Percentiles rank a stretch among this genome's conserved stretches.
Conservation (phyloP, 768 basidiomycete genomes). For the Rhizopogon vesiculosus region DNA sequence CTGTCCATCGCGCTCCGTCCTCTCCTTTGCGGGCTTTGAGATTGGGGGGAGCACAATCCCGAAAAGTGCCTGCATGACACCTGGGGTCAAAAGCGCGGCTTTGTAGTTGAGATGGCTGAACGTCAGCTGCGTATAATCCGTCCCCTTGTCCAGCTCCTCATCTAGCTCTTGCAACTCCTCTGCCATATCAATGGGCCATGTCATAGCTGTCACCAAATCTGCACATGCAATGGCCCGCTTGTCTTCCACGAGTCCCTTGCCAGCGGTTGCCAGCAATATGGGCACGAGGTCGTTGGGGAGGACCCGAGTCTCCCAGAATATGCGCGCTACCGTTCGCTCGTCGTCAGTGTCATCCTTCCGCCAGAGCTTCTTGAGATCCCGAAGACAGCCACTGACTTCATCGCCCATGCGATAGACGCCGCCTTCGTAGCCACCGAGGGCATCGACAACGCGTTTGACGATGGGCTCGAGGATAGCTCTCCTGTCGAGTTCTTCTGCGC, state of each 20-base stretch:
- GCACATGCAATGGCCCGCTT: slow-evolving; percentile 78
- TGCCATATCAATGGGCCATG: slow-evolving; percentile 97
- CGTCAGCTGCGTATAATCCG: slow-evolving; percentile 85
- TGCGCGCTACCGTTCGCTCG: slow-evolving; percentile 90
- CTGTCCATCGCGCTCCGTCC: slow-evolving; percentile 77
- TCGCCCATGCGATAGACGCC: slow-evolving; percentile 73
- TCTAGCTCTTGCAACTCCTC: slow-evolving; percentile 90
- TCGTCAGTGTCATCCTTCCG: slow-evolving; percentile 96
- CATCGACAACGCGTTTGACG: slow-evolving; percentile 72
- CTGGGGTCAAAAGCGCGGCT: slow-evolving; percentile 58
- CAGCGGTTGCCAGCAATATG: slow-evolving; percentile 77
- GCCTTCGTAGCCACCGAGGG: slow-evolving; percentile 71
- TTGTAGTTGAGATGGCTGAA: slow-evolving; percentile 89
- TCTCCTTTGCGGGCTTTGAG: slow-evolving; percentile 61
- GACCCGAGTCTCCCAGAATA: slow-evolving; percentile 86
- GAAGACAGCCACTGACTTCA: slow-evolving; percentile 77
- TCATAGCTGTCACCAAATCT: slow-evolving; percentile 94
- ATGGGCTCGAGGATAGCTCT: slow-evolving; percentile 61
- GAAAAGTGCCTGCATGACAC: slow-evolving; percentile 67
- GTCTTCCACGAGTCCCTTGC: slow-evolving; percentile 73
- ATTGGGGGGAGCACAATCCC: slow-evolving; percentile 75
- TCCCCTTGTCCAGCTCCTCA: slow-evolving; percentile 71
- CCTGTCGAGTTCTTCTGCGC: slow-evolving; percentile 29
- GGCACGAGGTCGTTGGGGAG: slow-evolving; percentile 85
- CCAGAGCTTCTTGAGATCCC: slow-evolving; percentile 95